Evolutionary conservation across 306 rosid genomes (phyloP).

Genomic region (Gillenia trifoliata): DNA sequence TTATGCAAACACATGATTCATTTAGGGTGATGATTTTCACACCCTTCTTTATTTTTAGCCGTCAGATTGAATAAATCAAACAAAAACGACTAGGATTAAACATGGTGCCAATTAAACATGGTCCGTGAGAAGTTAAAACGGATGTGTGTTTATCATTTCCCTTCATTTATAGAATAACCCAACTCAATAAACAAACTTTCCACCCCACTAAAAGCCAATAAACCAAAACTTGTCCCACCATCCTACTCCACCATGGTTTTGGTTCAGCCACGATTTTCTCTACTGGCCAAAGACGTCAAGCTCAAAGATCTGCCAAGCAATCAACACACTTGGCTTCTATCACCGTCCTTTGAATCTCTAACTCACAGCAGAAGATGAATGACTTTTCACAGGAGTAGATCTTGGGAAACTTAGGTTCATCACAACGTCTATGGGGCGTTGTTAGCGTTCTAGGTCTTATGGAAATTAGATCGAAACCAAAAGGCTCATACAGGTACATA

Average conservation of each 20-base stretch:
- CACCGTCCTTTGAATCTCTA: background rate
- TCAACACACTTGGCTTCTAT: background rate
- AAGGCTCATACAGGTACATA: background rate
- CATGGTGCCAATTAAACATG: background rate
- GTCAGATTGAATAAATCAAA: too few relatives aligned
- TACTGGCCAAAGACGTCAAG: background rate
- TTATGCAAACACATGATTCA: too few relatives aligned
- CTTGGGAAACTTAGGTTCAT: background rate
- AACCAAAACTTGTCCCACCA: constrained; percentile 2
- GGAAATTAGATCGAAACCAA: background rate
- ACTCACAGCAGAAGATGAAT: background rate
- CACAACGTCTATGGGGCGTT: background rate
- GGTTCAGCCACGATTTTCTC: background rate
- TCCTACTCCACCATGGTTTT: background rate
- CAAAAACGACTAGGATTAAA: too few relatives aligned
- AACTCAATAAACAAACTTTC: background rate
- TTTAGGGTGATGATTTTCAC: too few relatives aligned
- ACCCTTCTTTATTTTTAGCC: background rate
- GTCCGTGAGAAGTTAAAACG: too few relatives aligned
- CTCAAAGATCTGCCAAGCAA: background rate
- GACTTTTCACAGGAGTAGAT: background rate
- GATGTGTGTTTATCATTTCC: background rate
- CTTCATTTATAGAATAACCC: background rate
- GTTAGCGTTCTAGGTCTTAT: background rate
- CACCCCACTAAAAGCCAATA: background rate